phyloP scores from a whole-genome alignment of 2,329 filamentous ascomycete species.

The Rhynchosporium agropyri region DNA sequence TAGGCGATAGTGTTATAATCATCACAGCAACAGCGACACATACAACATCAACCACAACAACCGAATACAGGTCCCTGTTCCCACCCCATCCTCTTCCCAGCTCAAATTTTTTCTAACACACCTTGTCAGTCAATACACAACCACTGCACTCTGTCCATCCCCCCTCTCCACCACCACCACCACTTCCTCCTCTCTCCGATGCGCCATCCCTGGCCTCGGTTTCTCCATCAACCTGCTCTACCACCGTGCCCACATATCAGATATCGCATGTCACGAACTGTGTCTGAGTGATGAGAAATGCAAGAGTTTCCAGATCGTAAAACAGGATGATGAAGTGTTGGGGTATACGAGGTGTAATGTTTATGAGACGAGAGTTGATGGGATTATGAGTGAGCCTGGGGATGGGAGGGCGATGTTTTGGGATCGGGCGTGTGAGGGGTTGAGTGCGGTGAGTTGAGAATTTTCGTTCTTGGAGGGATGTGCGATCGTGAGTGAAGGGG shows the following conservation, averaged over 20 bases:
- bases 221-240: not conserved
- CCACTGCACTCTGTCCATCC: conserved; percentile 12
- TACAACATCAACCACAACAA: not conserved
- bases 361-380: conserved; percentile 5
- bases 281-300: not conserved
- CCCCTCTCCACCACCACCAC: not conserved
- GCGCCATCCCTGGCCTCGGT: conserved; percentile 7
- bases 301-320: conserved; percentile 14
- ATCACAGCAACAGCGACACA: conserved; percentile 8
- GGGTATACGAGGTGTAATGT: conserved; percentile 13
- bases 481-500: too few relatives aligned
- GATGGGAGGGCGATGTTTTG: conserved; percentile 12
- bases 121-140: conserved; percentile 1
- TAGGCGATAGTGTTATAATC: not conserved
- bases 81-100: not conserved
- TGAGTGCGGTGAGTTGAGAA: not conserved
- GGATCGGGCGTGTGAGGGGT: conserved; percentile 17
- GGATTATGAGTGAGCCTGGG: conserved; percentile 3
- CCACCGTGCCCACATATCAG: not conserved
- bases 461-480: not conserved
- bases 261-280: conserved; percentile 6
- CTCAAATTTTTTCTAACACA: not conserved
- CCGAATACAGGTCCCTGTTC: conserved; percentile 1
- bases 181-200: not conserved
- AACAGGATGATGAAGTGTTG: conserved; percentile 11